These are phyloP conservation scores for Apiotrichum gracile DNA, from an alignment of 1,284 basidiomycete species.

Conservation along the genomic window DNA sequence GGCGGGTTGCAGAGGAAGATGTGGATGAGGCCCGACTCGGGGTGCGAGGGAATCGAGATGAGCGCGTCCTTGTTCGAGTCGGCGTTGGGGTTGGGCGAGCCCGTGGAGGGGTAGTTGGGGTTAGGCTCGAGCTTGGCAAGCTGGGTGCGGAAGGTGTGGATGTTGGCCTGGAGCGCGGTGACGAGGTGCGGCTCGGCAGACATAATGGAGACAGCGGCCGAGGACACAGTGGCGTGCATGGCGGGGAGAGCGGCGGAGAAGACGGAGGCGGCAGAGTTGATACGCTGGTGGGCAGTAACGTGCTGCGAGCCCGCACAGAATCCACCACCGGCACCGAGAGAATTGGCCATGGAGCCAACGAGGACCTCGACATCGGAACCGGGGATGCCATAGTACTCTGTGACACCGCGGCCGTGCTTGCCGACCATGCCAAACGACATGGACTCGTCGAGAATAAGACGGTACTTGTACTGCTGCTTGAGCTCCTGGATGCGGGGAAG, in stretches of 20 bases:
- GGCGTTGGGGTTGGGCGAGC: constrained; percentile 1
- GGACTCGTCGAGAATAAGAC: constrained; percentile 89
- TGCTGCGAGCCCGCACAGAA: constrained; percentile 87
- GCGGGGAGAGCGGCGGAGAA: constrained; percentile 95
- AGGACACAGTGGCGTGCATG: constrained; percentile 78
- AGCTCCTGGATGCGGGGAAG: constrained; percentile 80
- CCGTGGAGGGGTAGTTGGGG: background rate
- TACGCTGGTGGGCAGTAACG: constrained; percentile 89
- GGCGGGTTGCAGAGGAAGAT: constrained; percentile 57
- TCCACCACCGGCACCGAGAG: constrained; percentile 78
- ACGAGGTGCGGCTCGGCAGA: constrained; percentile 68
- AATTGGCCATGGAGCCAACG: constrained; percentile 75
- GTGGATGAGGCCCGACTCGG: constrained; percentile 80
- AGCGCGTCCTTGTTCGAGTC: constrained; percentile 52
- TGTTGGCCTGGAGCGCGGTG: constrained; percentile 70
- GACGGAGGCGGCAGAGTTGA: constrained; percentile 93
- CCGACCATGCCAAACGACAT: constrained; percentile 91
- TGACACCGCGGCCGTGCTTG: constrained; percentile 85
- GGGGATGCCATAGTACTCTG: constrained; percentile 86
- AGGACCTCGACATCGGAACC: constrained; percentile 54
- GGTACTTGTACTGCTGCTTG: constrained; percentile 92
- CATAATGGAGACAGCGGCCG: constrained; percentile 74
- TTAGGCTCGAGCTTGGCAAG: constrained; percentile 61
- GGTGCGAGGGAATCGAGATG: constrained; percentile 77
- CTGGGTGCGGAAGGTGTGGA: constrained; percentile 64